A percentile compares a stretch with the other conserved stretches of the same genome.
Conservation (phyloP, 768 basidiomycete species). For the Lactarius vividus region DNA sequence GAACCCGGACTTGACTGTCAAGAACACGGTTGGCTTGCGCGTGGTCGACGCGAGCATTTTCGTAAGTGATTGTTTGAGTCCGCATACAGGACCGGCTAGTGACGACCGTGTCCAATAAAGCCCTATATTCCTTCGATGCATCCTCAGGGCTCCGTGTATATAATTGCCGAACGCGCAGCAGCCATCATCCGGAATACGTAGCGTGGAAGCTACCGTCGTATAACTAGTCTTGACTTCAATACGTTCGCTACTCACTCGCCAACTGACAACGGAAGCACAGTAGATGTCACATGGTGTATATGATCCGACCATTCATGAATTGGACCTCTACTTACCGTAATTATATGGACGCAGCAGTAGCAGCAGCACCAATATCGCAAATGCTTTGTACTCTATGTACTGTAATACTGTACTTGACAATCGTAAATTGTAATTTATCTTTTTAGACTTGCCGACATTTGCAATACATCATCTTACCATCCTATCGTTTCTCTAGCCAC, state of each 20-base stretch:
- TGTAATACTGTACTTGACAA: too few species aligned
- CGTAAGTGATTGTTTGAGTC: constrained; percentile 4
- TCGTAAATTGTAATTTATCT: not conserved
- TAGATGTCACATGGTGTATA: too few species aligned
- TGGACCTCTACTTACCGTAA: too few species aligned
- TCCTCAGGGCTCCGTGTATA: constrained; percentile 11
- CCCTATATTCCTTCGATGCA: constrained; percentile 13
- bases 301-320: too few species aligned
- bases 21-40: constrained; percentile 14
- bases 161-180: constrained; percentile 9
- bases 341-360: too few species aligned
- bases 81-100: not conserved
- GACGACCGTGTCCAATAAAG: not conserved
- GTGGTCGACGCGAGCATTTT: constrained; percentile 21
- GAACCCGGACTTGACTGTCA: constrained; percentile 21
- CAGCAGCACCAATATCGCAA: too few species aligned
- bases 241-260: too few species aligned
- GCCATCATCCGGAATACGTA: not conserved
- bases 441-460: not conserved
- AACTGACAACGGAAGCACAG: too few species aligned
- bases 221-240: too few species aligned
- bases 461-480: not conserved
- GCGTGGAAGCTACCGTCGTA: too few species aligned
- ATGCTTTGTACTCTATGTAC: too few species aligned
- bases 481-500: not conserved